These are phyloP conservation scores for Baorangia bicolor DNA, from an alignment of 768 basidiomycete species.

Conservation along the genomic window DNA sequence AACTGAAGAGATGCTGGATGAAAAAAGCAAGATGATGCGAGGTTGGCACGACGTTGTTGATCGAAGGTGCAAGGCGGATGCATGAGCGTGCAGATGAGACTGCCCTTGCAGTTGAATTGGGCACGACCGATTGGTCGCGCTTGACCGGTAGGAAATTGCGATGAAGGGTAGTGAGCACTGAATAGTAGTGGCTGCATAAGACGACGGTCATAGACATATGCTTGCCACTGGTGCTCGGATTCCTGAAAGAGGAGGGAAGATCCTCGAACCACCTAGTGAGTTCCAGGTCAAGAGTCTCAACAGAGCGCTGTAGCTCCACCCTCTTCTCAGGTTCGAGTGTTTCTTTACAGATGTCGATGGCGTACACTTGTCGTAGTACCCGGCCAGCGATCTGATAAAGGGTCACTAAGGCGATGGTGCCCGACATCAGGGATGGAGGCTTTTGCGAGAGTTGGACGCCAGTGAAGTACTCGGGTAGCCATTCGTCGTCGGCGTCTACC, in stretches of 20 bases:
- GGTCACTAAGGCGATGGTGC: constrained; percentile 69
- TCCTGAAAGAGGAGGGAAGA: constrained; percentile 73
- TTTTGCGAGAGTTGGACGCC: constrained; percentile 57
- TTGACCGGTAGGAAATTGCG: constrained; percentile 84
- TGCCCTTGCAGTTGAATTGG: constrained; percentile 76
- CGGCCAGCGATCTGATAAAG: constrained; percentile 85
- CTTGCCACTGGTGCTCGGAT: constrained; percentile 67
- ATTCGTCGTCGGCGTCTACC: constrained; percentile 78
- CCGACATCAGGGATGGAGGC: constrained; percentile 74
- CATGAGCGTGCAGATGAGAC: constrained; percentile 83
- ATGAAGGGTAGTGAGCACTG: constrained; percentile 81
- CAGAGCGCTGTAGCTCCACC: constrained; percentile 70
- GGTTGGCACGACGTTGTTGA: constrained; percentile 79
- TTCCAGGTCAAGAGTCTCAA: constrained; percentile 75
- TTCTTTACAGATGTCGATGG: constrained; percentile 74
- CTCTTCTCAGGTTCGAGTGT: constrained; percentile 71
- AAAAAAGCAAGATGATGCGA: constrained; percentile 88
- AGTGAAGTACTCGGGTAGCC: constrained; percentile 67
- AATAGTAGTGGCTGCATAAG: constrained; percentile 88
- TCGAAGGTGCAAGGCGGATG: constrained; percentile 80
- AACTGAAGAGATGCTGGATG: constrained; percentile 88
- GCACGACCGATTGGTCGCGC: constrained; percentile 63
- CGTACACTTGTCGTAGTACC: constrained; percentile 80
- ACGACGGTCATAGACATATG: constrained; percentile 86
- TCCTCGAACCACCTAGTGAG: constrained; percentile 84